Percentiles rank a stretch among this genome's conserved stretches.
phyloP scores from a whole-genome alignment of 1,284 basidiomycete species.

The Veloboletus limbatus region DNA sequence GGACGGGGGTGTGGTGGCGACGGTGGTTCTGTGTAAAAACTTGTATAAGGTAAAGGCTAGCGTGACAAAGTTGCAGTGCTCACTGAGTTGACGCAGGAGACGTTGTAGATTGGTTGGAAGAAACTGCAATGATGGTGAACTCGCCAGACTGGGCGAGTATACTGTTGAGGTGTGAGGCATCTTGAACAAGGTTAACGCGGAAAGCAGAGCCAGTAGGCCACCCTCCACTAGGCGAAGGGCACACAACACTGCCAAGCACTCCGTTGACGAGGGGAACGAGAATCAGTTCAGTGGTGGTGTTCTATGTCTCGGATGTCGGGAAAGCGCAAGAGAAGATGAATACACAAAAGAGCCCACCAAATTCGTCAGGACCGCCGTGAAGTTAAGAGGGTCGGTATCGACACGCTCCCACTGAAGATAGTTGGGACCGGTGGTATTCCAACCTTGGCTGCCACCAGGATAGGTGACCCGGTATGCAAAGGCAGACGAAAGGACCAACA shows the following conservation, averaged over 20 bases:
- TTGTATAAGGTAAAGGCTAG: slow-evolving; percentile 7
- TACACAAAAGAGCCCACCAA: slow-evolving; percentile 40
- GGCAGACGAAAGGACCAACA: slow-evolving; percentile 54
- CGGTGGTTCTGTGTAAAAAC: slow-evolving; percentile 20
- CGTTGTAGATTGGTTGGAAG: slow-evolving; percentile 19
- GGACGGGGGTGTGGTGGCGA: slow-evolving; percentile 17
- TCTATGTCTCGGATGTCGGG: slow-evolving; percentile 20
- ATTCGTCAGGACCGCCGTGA: slow-evolving; percentile 68
- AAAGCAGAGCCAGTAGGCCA: slow-evolving; percentile 55
- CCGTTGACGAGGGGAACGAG: slow-evolving; percentile 52
- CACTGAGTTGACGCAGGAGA: slow-evolving; percentile 20
- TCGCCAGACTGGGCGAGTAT: slow-evolving; percentile 65
- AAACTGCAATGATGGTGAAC: slow-evolving; percentile 49
- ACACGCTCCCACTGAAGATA: slow-evolving; percentile 63
- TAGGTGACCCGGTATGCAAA: slow-evolving; percentile 59
- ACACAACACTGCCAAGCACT: slow-evolving; percentile 31
- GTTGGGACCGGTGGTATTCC: slow-evolving; percentile 60
- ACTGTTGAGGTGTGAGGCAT: slow-evolving; percentile 41
- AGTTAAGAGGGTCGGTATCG: slow-evolving; percentile 60
- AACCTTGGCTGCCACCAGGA: slow-evolving; percentile 50
- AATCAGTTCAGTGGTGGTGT: slow-evolving; percentile 37
- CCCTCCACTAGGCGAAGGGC: slow-evolving; percentile 55
- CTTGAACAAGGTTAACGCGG: slow-evolving; percentile 68
- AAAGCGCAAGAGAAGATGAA: neutral
- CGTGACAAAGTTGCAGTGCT: slow-evolving; percentile 3